Conservation (phyloP, 2,329 filamentous ascomycete species). For the Ascocoryne sarcoides region DNA sequence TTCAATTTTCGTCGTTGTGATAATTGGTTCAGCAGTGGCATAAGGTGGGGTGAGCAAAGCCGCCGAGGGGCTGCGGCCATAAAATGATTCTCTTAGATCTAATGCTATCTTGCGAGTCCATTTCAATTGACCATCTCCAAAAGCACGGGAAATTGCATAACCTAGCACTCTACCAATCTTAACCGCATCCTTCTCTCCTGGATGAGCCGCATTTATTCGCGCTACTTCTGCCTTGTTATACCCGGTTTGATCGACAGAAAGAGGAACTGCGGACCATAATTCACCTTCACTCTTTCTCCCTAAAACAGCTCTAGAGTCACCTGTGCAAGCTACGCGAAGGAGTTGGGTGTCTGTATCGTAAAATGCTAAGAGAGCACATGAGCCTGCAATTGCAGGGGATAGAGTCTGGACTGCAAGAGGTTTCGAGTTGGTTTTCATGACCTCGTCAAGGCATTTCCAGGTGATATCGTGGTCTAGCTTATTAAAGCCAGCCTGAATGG, state of each 20-base stretch:
- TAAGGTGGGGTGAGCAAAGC: conserved; percentile 48
- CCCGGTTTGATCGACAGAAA: conserved; percentile 1
- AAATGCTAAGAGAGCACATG: neutral
- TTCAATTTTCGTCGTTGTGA: conserved; percentile 46
- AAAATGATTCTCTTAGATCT: conserved; percentile 2
- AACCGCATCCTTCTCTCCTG: conserved; percentile 2
- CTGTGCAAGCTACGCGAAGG: neutral
- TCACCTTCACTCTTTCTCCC: neutral
- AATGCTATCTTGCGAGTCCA: conserved; percentile 40
- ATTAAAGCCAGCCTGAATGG: neutral
- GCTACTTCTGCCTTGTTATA: neutral
- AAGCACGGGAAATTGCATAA: conserved; percentile 44
- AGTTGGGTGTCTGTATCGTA: neutral
- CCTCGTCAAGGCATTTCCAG: neutral
- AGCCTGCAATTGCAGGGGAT: neutral
- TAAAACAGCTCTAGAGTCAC: conserved; percentile 1
- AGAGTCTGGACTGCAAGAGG: neutral
- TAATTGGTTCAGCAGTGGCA: conserved; percentile 56
- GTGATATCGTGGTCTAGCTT: neutral
- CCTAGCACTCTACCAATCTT: neutral
- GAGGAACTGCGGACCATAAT: neutral
- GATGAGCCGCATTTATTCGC: neutral
- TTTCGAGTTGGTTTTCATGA: neutral
- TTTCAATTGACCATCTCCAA: conserved; percentile 63
- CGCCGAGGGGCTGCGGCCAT: neutral